A percentile compares a stretch with the other conserved stretches of the same genome.
These are phyloP conservation scores for Domatiomyces globalis DNA, from an alignment of 2,329 filamentous ascomycete species.

Conservation along the genomic window DNA sequence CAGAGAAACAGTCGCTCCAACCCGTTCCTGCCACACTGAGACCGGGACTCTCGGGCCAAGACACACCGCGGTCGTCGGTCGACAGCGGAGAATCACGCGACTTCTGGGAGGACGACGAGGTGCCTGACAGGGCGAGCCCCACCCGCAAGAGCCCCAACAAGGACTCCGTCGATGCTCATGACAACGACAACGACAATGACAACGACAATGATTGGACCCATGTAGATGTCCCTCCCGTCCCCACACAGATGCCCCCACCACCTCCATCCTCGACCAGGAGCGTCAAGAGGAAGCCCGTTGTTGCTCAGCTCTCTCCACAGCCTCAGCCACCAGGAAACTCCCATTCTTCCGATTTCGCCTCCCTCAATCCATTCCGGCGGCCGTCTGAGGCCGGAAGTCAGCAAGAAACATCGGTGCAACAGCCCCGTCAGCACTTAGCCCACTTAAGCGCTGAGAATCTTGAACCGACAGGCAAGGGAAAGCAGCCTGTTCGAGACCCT, in stretches of 20 bases:
- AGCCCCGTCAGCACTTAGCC: neutral
- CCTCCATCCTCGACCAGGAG: neutral
- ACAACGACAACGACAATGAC: neutral
- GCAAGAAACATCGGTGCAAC: neutral
- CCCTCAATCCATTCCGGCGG: conserved; percentile 18
- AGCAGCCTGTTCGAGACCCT: neutral
- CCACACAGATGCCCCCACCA: neutral
- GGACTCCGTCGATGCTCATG: neutral
- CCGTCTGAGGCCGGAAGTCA: conserved; percentile 1
- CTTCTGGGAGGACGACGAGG: conserved; percentile 17
- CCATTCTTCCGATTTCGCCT: conserved; percentile 6
- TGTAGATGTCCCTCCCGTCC: conserved; percentile 4
- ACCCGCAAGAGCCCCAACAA: neutral
- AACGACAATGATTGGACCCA: conserved; percentile 8
- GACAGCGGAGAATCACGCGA: conserved; percentile 18
- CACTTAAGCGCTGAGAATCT: neutral
- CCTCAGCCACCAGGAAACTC: neutral
- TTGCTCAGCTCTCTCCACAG: conserved; percentile 1
- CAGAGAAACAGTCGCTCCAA: neutral
- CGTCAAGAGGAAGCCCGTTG: conserved; percentile 14
- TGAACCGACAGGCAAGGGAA: neutral
- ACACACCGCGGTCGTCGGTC: conserved; percentile 17
- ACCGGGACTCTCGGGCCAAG: conserved; percentile 13
- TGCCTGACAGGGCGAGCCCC: neutral
- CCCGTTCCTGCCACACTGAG: conserved; percentile 13